These are phyloP conservation scores for Nicotiana tomentosiformis DNA, from an alignment of 257 asterid genomes.

Conservation along the genomic window DNA sequence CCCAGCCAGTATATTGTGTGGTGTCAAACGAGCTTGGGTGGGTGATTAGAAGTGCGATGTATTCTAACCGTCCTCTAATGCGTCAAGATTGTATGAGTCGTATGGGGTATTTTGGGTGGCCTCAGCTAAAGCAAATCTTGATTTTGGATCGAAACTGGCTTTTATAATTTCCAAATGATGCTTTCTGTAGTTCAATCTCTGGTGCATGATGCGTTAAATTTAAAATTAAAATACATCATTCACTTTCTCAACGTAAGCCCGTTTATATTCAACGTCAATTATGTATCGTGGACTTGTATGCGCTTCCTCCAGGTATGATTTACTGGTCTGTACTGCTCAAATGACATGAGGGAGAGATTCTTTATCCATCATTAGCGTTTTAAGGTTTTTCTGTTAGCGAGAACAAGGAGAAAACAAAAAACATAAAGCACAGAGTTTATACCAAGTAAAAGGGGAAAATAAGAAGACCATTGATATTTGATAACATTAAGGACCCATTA, in stretches of 20 bases:
- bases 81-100: not conserved
- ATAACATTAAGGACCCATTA: not conserved
- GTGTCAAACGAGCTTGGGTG: constrained; percentile 1
- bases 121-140: not conserved
- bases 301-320: not conserved
- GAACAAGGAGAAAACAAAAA: not conserved
- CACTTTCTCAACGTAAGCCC: not conserved
- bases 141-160: not conserved
- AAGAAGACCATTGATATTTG: not conserved
- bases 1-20: not conserved
- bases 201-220: not conserved
- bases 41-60: not conserved
- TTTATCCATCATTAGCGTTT: not conserved
- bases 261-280: not conserved
- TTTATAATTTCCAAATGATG: not conserved
- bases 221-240: not conserved
- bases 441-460: not conserved
- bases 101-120: not conserved
- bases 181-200: not conserved
- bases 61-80: not conserved
- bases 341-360: not conserved
- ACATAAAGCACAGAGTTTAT: not conserved
- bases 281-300: not conserved
- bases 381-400: not conserved
- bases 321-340: not conserved